A percentile compares a stretch with the other conserved stretches of the same genome.
Evolutionary conservation across 2,329 filamentous ascomycete genomes (phyloP).

Genomic region (Pseudogymnoascus pannorum): DNA sequence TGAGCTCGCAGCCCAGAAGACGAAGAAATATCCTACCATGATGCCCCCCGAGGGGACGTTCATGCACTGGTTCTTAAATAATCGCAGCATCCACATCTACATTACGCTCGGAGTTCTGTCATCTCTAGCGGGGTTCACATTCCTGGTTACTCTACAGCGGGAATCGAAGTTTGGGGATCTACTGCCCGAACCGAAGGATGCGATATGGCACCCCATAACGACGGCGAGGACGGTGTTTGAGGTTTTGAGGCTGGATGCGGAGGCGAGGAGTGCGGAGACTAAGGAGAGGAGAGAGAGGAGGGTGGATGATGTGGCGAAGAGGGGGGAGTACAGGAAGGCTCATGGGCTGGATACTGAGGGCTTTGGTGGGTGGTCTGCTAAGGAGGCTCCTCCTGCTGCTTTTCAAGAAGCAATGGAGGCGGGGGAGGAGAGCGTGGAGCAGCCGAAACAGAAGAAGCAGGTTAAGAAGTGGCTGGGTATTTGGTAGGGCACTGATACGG

Average conservation of each 20-base stretch:
- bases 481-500: constrained; percentile 45
- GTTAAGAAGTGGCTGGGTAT: constrained; percentile 81
- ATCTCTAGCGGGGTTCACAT: constrained; percentile 63
- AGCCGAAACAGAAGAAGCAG: constrained; percentile 39
- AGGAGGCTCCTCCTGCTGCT: constrained; percentile 15
- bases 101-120: constrained; percentile 56
- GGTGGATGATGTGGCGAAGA: constrained; percentile 81
- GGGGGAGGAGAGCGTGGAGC: constrained; percentile 31
- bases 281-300: constrained; percentile 64
- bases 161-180: constrained; percentile 75
- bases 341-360: constrained; percentile 68
- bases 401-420: constrained; percentile 10
- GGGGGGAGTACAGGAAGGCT: constrained; percentile 74
- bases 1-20: constrained; percentile 58
- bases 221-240: constrained; percentile 59
- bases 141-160: constrained; percentile 69
- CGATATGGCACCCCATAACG: constrained; percentile 61
- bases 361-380: constrained; percentile 43
- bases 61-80: constrained; percentile 78
- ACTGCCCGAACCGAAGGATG: constrained; percentile 62
- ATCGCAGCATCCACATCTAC: constrained; percentile 65
- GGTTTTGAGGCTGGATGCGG: constrained; percentile 69
- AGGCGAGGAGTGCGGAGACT: constrained; percentile 61
- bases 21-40: constrained; percentile 76
- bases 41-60: constrained; percentile 79